These are phyloP conservation scores for Leptomonas pyrrhocoris DNA, from an alignment of 208 protist genomes.

Conservation along the genomic window DNA sequence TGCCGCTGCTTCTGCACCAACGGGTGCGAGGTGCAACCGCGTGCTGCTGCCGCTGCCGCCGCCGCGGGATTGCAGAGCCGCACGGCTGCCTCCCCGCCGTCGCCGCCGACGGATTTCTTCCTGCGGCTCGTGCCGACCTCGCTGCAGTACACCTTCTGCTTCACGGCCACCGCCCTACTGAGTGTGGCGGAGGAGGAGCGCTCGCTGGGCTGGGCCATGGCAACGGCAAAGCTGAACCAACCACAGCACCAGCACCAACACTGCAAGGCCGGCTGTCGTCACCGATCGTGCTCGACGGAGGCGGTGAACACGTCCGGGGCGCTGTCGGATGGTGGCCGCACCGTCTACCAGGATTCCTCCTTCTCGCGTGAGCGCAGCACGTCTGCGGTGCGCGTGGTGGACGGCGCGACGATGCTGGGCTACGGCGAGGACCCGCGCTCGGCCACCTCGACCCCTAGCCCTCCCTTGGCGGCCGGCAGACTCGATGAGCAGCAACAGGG, in stretches of 20 bases:
- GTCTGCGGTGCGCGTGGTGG: slow-evolving; percentile 25
- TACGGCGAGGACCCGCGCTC: slow-evolving; percentile 23
- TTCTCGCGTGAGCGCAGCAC: slow-evolving; percentile 25
- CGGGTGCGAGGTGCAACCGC: slow-evolving; percentile 19
- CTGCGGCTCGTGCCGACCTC: slow-evolving; percentile 29
- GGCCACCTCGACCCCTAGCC: slow-evolving; percentile 17
- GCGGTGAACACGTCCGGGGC: slow-evolving; percentile 37
- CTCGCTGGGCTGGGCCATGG: slow-evolving; percentile 33
- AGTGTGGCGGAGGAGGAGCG: slow-evolving; percentile 33
- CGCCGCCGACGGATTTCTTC: slow-evolving; percentile 32
- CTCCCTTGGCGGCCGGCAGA: background rate
- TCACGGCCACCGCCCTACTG: slow-evolving; percentile 43
- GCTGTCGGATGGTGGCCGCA: slow-evolving; percentile 31
- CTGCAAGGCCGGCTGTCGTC: background rate
- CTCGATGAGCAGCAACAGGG: slow-evolving; percentile 19
- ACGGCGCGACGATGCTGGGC: slow-evolving; percentile 6
- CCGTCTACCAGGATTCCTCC: slow-evolving; percentile 23
- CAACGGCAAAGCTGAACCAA: slow-evolving; percentile 12
- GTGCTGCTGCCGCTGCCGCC: background rate
- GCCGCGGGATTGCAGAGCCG: background rate
- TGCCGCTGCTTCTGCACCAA: slow-evolving; percentile 31
- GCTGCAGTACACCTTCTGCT: slow-evolving; percentile 52
- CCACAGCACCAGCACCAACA: too few species aligned
- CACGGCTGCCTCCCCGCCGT: slow-evolving; percentile 16
- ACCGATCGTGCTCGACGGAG: slow-evolving; percentile 28